A percentile compares a stretch with the other conserved stretches of the same genome.
phyloP scores from a whole-genome alignment of 176 grass and related monocot genomes.

The Elaeis guineensis region DNA sequence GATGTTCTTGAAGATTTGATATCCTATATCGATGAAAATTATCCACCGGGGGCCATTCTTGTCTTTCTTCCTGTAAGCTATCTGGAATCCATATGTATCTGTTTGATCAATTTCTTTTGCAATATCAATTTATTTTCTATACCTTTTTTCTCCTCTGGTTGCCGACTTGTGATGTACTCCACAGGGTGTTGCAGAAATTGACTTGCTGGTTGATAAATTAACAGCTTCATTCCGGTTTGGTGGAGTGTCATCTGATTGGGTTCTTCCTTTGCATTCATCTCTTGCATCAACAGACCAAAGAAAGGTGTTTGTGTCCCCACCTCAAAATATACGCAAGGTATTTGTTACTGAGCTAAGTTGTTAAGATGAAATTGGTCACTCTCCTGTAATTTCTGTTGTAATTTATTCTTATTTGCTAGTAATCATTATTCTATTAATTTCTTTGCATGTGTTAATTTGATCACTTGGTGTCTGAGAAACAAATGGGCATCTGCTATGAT shows the following conservation, averaged over 20 bases:
- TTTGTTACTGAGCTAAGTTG: not conserved
- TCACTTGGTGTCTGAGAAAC: not conserved
- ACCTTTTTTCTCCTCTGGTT: constrained; percentile 1
- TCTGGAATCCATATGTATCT: constrained; percentile 2
- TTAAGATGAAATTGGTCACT: not conserved
- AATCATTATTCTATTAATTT: too few species aligned
- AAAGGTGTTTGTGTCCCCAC: constrained; percentile 83
- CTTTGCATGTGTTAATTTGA: not conserved
- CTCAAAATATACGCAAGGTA: constrained; percentile 81
- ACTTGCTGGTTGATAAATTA: constrained; percentile 90
- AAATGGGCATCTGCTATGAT: too few species aligned
- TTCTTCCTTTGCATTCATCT: constrained; percentile 90
- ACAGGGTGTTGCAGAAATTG: constrained; percentile 98
- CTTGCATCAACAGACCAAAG: constrained; percentile 83
- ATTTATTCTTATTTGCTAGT: too few species aligned
- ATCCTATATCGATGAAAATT: constrained; percentile 84
- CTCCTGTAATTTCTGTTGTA: not conserved
- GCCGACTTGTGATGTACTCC: constrained; percentile 1
- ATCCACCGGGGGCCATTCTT: constrained; percentile 67
- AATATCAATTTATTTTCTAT: not conserved
- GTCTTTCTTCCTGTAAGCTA: constrained; percentile 91
- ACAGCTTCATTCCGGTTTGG: constrained; percentile 70
- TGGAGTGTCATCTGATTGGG: constrained; percentile 79
- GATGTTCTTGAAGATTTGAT: constrained; percentile 96
- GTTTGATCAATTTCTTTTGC: constrained; percentile 9